These are phyloP conservation scores for Lipomyces starkeyi DNA, from an alignment of 805 yeast species.

Conservation along the genomic window DNA sequence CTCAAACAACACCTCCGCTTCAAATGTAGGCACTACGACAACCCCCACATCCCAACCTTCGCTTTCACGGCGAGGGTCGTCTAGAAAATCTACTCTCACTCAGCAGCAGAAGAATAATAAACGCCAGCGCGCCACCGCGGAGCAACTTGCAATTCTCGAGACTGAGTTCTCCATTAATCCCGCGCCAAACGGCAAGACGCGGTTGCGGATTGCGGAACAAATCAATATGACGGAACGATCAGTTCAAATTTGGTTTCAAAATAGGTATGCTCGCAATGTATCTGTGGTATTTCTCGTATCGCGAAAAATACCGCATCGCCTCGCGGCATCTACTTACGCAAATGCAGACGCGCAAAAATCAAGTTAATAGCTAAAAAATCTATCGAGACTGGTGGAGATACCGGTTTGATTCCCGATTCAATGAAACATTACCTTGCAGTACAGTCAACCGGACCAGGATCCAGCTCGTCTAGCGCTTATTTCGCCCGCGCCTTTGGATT, in stretches of 20 bases:
- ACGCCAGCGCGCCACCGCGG: constrained; percentile 80
- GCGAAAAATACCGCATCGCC: background rate
- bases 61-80: constrained; percentile 17
- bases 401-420: constrained; percentile 34
- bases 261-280: constrained; percentile 42
- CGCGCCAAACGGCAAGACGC: constrained; percentile 56
- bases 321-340: background rate
- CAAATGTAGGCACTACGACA: background rate
- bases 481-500: constrained; percentile 35
- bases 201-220: constrained; percentile 62
- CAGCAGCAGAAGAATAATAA: constrained; percentile 51
- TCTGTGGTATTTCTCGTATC: background rate
- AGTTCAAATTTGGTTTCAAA: constrained; percentile 93
- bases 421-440: constrained; percentile 35
- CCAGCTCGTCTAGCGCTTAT: constrained; percentile 23
- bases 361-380: constrained; percentile 35
- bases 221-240: constrained; percentile 88
- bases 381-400: constrained; percentile 36
- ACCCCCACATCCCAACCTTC: constrained; percentile 15
- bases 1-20: background rate
- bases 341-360: constrained; percentile 35
- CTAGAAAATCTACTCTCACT: constrained; percentile 39
- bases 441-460: constrained; percentile 30
- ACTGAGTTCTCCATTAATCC: constrained; percentile 73
- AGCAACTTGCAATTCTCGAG: constrained; percentile 69